Evolutionary conservation across 192 early-diverging fungal species (phyloP).

Genomic region (Rhizoclosmatium globosum): DNA sequence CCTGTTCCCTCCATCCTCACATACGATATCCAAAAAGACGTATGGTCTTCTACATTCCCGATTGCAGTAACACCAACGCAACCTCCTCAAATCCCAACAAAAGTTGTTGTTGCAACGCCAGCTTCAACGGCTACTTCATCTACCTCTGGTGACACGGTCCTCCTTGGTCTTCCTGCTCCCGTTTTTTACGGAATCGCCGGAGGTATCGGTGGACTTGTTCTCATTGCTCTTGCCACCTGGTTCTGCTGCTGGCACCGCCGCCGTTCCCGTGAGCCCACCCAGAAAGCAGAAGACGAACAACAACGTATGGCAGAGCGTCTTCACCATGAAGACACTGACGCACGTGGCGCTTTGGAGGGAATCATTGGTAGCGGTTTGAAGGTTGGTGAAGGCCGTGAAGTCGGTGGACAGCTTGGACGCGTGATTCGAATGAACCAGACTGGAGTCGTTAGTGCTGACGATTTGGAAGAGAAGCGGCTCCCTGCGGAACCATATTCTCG

Average conservation of each 20-base stretch:
- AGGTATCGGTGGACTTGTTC: conserved; percentile 2
- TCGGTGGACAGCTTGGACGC: conserved; percentile 25
- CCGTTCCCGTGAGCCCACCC: not conserved
- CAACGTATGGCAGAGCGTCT: conserved; percentile 20
- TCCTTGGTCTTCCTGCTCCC: not conserved
- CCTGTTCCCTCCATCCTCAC: conserved; percentile 4
- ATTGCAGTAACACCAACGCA: not conserved
- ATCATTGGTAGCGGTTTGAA: not conserved
- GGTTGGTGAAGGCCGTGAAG: conserved; percentile 4
- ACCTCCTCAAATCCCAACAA: not conserved
- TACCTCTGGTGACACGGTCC: not conserved
- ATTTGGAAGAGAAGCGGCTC: not conserved
- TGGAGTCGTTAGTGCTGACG: not conserved
- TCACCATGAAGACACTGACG: conserved; percentile 23
- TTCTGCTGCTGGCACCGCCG: not conserved
- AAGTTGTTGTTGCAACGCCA: not conserved
- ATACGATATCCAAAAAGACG: conserved; percentile 6
- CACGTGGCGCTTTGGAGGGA: conserved; percentile 18
- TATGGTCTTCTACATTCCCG: not conserved
- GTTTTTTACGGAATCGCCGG: conserved; percentile 25
- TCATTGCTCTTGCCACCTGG: not conserved
- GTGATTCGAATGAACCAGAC: conserved; percentile 33
- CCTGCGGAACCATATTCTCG: not conserved
- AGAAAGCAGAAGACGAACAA: conserved; percentile 19
- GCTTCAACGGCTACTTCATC: not conserved